A percentile compares a stretch with the other conserved stretches of the same genome.
Evolutionary conservation across 164 flowering plant genomes (phyloP).

Genomic region (Saururus chinensis): DNA sequence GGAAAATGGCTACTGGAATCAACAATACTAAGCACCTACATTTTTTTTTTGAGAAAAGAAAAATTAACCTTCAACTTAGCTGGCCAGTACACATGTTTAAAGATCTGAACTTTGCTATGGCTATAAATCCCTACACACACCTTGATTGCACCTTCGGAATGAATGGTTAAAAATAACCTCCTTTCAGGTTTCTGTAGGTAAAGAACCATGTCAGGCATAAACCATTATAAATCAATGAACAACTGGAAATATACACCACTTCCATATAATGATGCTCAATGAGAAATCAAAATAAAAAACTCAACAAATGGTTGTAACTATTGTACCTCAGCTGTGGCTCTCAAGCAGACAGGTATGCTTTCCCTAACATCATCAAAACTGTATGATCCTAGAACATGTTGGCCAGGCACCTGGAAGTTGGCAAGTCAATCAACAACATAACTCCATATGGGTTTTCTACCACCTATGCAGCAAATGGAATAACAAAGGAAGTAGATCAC

Average conservation of each 20-base stretch:
- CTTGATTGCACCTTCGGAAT: conserved; percentile 91
- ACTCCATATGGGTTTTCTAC: no score
- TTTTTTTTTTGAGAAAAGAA: conserved; percentile 4
- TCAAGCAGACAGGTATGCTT: conserved; percentile 39
- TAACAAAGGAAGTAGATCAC: conserved; percentile 20
- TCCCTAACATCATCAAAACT: conserved; percentile 69
- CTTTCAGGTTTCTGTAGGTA: conserved; percentile 77
- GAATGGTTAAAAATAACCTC: conserved; percentile 53
- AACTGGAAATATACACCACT: no score
- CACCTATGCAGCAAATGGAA: no score
- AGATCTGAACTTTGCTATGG: no score
- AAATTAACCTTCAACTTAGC: background rate
- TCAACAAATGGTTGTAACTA: background rate
- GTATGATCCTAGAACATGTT: conserved; percentile 71
- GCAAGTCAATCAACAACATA: no score
- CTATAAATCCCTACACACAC: conserved; percentile 22
- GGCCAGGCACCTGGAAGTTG: conserved; percentile 68
- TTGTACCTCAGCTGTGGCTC: conserved; percentile 61
- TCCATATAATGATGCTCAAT: background rate
- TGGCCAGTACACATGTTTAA: background rate
- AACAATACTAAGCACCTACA: conserved; percentile 78
- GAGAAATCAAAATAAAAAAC: no score
- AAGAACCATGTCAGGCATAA: conserved; percentile 2
- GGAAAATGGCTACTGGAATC: conserved; percentile 62
- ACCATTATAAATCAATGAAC: background rate